These are phyloP conservation scores for Cynara cardunculus DNA, from an alignment of 129 eudicot genomes.

Conservation along the genomic window DNA sequence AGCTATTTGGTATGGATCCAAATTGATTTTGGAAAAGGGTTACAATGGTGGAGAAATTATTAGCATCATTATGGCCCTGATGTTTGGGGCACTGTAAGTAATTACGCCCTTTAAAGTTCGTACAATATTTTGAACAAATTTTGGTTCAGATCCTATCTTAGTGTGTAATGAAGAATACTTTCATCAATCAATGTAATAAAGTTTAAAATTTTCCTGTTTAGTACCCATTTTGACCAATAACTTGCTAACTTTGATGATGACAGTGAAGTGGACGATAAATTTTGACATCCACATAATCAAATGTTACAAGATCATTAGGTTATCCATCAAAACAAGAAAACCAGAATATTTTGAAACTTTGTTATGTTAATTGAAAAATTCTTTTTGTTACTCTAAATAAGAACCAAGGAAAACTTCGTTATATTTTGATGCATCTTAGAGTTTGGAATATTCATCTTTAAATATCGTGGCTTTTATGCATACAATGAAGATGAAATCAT, in stretches of 20 bases:
- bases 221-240: not conserved
- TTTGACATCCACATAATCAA: not conserved
- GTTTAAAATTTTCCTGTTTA: too few relatives aligned
- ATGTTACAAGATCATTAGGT: not conserved
- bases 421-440: not conserved
- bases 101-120: not conserved
- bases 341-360: too few relatives aligned
- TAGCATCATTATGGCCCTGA: conserved; percentile 45
- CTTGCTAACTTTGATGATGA: not conserved
- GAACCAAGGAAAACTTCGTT: not conserved
- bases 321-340: not conserved
- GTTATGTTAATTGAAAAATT: not conserved
- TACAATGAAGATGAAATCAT: conserved; percentile 36
- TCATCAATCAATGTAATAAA: not conserved
- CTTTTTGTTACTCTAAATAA: not conserved
- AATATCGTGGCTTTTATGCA: conserved; percentile 27
- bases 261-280: not conserved
- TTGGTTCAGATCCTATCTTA: not conserved
- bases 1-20: conserved; percentile 48
- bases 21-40: conserved; percentile 31
- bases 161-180: too few relatives aligned
- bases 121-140: not conserved
- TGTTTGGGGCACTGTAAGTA: conserved; percentile 54
- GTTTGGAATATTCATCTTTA: not conserved
- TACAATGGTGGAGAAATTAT: conserved; percentile 45